These are phyloP conservation scores for Coemansia sp. DNA, from an alignment of 192 early-diverging fungal species.

Conservation along the genomic window DNA sequence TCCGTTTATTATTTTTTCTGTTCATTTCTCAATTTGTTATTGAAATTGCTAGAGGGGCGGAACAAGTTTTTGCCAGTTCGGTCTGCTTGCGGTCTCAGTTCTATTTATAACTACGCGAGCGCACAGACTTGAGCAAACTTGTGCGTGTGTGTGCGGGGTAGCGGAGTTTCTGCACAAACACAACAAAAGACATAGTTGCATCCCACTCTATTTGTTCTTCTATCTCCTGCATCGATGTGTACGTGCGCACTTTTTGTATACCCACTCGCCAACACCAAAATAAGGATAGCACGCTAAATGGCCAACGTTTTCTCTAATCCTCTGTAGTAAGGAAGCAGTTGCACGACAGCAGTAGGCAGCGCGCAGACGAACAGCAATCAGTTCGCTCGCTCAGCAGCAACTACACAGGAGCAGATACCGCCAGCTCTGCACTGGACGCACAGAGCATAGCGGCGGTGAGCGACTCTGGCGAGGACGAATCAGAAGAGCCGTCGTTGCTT, in stretches of 20 bases:
- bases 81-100: background rate
- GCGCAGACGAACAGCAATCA: background rate
- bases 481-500: constrained; percentile 10
- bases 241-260: background rate
- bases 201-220: background rate
- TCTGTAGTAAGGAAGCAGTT: constrained; percentile 4
- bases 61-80: background rate
- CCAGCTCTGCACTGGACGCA: background rate
- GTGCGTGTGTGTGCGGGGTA: background rate
- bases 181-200: background rate
- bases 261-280: background rate
- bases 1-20: constrained; percentile 1
- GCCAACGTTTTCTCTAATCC: background rate
- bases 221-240: background rate
- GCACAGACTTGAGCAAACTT: background rate
- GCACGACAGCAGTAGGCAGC: constrained; percentile 1
- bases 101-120: background rate
- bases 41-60: background rate
- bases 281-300: background rate
- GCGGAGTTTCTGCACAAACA: background rate
- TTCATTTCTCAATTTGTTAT: background rate
- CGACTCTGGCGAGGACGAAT: background rate
- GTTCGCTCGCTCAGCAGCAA: background rate
- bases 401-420: background rate
- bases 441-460: background rate